Evolutionary conservation across 306 rosid genomes (phyloP), one percentile per base, ranked within the genome.

Genomic region (Dalbergia cultrata): DNA sequence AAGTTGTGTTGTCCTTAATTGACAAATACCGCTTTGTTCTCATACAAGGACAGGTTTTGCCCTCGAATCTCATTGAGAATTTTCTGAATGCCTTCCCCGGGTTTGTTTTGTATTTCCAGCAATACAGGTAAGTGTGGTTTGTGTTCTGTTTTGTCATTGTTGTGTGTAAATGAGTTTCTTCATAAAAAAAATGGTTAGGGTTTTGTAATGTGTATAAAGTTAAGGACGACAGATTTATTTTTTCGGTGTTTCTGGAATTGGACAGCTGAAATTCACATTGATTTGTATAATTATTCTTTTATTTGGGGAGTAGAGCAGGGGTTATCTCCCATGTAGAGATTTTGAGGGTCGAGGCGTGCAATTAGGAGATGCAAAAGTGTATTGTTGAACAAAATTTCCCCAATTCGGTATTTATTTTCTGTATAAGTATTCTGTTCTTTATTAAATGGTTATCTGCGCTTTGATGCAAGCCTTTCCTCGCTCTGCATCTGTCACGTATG

Each of bases 71-170:
- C 60, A 21, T 90, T 63, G 33, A 64, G 49, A 81, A 87, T 78
- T 88, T 92, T 83, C 67, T 85, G 61, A 80, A 82, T 47, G 86
- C 87, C 58, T 86, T 89, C 83, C 98, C 97, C 2, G 80, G 53
- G 44, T 77, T 73, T 75, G 61, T 72, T 74, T 50, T 79, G 45
- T 87, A 86, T 84, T 87, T 94, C 84, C 87, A 74, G 75, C 84
- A 61, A 63, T 76, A 78, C 52, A 80, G 85, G 78, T 82, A 74
- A 76, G 63, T 21, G 6, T 19, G 59, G 21, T 58, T 54, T 67
- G 44, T 62, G 64, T 72, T 56, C 31, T 39, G 13, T 80, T 33
- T 59, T 79, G 43, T 61, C 56, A 39, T 39, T 50, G 75, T 54
- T 73, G 74, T 44, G 66, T 69, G 71, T 73, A 77, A 62, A 58